Percentiles rank a stretch among this genome's conserved stretches.
These are phyloP conservation scores for Pseudogymnoascus sp. DNA, from an alignment of 2,329 filamentous ascomycete genomes.

Conservation along the genomic window DNA sequence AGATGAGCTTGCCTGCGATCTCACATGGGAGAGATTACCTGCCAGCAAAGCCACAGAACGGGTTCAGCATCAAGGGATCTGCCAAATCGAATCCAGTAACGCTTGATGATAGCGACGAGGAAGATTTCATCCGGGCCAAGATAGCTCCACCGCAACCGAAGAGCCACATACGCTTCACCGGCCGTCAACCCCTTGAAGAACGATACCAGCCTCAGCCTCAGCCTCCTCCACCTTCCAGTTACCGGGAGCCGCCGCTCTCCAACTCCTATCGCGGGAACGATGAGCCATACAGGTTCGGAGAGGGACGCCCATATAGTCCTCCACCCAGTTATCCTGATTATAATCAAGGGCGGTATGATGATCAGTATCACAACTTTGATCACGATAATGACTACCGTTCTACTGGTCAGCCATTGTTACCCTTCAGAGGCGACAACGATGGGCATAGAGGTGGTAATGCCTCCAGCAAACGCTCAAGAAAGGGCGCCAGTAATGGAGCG, in stretches of 20 bases:
- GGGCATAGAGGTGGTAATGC: neutral
- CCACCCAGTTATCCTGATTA: neutral
- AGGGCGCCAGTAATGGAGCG: neutral
- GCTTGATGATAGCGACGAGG: constrained; percentile 25
- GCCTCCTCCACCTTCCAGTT: neutral
- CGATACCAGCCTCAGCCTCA: neutral
- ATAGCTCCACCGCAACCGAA: constrained; percentile 13
- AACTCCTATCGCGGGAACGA: neutral
- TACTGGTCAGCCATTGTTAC: neutral
- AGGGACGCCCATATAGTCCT: neutral
- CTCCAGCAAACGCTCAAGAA: neutral
- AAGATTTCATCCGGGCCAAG: constrained; percentile 24
- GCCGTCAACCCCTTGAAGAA: neutral
- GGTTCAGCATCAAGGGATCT: constrained; percentile 27
- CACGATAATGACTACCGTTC: constrained; percentile 1
- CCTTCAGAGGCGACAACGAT: neutral
- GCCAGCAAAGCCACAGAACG: constrained; percentile 16
- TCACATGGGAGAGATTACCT: constrained; percentile 25
- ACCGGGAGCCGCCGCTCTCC: neutral
- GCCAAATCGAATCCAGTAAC: constrained; percentile 24
- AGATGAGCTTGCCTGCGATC: constrained; percentile 28
- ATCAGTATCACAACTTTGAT: constrained; percentile 7
- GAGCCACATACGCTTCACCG: neutral
- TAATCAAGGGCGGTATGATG: constrained; percentile 1
- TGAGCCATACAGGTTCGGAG: neutral